Evolutionary conservation across 129 eudicot genomes (phyloP).

Genomic region (Rutidosis leptorrhynchoides): DNA sequence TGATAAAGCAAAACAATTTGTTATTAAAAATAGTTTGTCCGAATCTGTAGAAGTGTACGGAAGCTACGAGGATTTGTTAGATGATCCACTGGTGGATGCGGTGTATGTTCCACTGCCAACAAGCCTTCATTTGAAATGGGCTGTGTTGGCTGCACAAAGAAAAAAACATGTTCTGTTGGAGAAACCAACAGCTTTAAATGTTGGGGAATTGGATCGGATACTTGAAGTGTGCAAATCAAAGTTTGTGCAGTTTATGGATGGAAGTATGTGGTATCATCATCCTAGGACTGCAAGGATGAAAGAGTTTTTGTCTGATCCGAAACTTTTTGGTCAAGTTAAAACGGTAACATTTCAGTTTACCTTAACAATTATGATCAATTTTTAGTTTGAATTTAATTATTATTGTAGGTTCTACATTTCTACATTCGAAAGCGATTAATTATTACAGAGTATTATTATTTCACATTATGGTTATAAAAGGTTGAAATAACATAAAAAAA

Average conservation of each 20-base stretch:
- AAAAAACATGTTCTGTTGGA: conserved; percentile 77
- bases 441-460: too few relatives aligned
- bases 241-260: conserved; percentile 88
- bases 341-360: conserved; percentile 29
- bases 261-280: conserved; percentile 93
- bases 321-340: conserved; percentile 58
- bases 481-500: too few relatives aligned
- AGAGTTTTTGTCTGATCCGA: conserved; percentile 47
- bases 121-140: conserved; percentile 73
- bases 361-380: conserved; percentile 9
- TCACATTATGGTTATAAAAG: too few relatives aligned
- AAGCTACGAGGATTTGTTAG: conserved; percentile 51
- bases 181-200: conserved; percentile 77
- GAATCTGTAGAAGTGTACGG: conserved; percentile 49
- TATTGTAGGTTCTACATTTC: too few relatives aligned
- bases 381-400: background rate
- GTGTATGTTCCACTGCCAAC: conserved; percentile 88
- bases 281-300: conserved; percentile 75
- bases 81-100: conserved; percentile 65
- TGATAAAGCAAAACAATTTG: conserved; percentile 58
- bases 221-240: conserved; percentile 59
- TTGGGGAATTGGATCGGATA: conserved; percentile 55
- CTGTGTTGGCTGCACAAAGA: conserved; percentile 61
- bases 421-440: too few relatives aligned
- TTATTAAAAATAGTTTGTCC: conserved; percentile 35